Evolutionary conservation across 169 alveolate species (phyloP), one percentile per base, ranked within the genome.

Genomic region (Eimeria maxima): DNA sequence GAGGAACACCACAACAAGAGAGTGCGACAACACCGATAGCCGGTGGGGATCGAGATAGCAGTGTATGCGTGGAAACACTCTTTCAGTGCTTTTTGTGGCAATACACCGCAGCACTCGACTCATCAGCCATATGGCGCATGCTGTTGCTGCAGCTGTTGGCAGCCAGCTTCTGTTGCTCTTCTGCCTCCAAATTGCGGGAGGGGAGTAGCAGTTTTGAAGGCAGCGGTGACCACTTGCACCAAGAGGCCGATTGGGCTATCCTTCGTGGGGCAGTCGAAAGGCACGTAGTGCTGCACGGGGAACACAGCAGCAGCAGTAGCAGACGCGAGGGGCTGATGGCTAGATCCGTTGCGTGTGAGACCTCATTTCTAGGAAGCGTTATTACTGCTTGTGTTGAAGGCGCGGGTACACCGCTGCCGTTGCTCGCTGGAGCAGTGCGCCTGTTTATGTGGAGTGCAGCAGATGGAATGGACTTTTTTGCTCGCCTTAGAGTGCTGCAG

Each of bases 81-180:
- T 86, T 86, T 13, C 93, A 86, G 93, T 86, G 93, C 13, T 86
- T 86, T 44, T 57, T 86, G 93, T 86, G 93, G 93, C 93, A 86
- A 65, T 86, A 86, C 93, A 86, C 93, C 2, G 80, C 93, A 42
- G 93, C 80, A 1, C 47, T 86, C 60, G 93, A 86, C 47, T 29
- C 81, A 7, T 60, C 93, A 33, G 67, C 93, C 81, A 8, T 60
- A 0, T 86, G 93, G 93, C 93, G 93, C 55, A 0, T 55, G 81
- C 20, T 86, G 93, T 65, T 86, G 76, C 93, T 86, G 81, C 93
- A 86, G 38, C 76, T 86, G 81, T 45, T 86, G 27, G 93, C 93
- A 38, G 93, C 93, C 4, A 60, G 93, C 80, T 86, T 63, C 65
- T 86, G 81, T 81, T 86, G 81, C 81, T 63, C 81, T 22, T 42